Evolutionary conservation across 164 flowering plant genomes (phyloP).

Genomic region (Piper longum): DNA sequence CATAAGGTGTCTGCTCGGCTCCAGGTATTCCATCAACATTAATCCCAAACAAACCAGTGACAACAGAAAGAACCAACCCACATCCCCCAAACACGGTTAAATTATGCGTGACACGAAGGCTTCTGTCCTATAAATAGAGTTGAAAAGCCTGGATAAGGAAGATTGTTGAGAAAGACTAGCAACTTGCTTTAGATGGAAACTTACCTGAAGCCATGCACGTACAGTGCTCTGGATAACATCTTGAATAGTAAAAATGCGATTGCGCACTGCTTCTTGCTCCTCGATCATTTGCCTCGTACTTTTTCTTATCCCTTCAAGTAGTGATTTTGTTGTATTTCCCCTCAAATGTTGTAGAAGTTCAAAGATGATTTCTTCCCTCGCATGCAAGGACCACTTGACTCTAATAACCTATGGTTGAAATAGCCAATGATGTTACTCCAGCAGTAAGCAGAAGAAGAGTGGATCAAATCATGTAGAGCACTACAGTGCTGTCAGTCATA

Average conservation of each 20-base stretch:
- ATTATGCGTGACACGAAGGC: constrained; percentile 80
- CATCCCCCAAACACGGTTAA: constrained; percentile 83
- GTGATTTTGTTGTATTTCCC: constrained; percentile 35
- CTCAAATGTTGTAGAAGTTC: constrained; percentile 80
- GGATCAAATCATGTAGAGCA: not conserved
- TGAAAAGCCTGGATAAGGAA: not conserved
- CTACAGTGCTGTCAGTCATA: not conserved
- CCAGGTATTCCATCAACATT: constrained; percentile 97
- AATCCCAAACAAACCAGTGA: constrained; percentile 88
- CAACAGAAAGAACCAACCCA: constrained; percentile 77
- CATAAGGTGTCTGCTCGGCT: constrained; percentile 55
- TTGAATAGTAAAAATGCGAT: constrained; percentile 88
- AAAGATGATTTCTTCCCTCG: constrained; percentile 89
- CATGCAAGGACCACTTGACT: constrained; percentile 97
- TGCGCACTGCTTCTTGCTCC: constrained; percentile 99
- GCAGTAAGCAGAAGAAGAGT: not conserved
- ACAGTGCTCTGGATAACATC: constrained; percentile 94
- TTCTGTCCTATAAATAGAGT: constrained; percentile 47
- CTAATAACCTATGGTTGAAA: constrained; percentile 52
- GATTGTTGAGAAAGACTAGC: not conserved
- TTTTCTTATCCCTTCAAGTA: constrained; percentile 67
- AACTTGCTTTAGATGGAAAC: not conserved
- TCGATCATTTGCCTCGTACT: constrained; percentile 87
- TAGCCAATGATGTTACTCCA: not conserved
- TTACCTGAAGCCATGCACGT: constrained; percentile 92